A percentile compares a stretch with the other conserved stretches of the same genome.
Conservation (phyloP, 2,329 filamentous ascomycete genomes). For the Fusarium foetens region DNA sequence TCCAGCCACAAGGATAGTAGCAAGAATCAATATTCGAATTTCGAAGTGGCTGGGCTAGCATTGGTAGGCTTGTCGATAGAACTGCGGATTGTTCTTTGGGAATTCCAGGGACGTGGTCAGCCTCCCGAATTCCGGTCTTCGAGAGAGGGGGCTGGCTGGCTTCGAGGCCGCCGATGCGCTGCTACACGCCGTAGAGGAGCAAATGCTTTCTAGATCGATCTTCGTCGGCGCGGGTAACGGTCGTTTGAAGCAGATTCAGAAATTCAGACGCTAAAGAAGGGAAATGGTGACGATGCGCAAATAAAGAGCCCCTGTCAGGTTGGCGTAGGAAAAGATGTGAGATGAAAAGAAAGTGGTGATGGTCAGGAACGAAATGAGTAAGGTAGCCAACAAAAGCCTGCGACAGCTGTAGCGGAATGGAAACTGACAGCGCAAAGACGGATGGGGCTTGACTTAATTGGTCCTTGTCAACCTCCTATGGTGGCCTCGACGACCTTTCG, state of each 20-base stretch:
- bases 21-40: constrained; percentile 50
- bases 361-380: constrained; percentile 30
- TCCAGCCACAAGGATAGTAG: constrained; percentile 45
- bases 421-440: constrained; percentile 23
- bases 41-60: constrained; percentile 59
- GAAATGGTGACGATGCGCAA: constrained; percentile 36
- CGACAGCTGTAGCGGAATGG: constrained; percentile 31
- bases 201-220: constrained; percentile 27
- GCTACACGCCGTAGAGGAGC: constrained; percentile 31
- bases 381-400: constrained; percentile 20
- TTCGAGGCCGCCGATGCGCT: constrained; percentile 36
- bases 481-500: constrained; percentile 19
- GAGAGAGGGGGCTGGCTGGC: constrained; percentile 39
- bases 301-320: constrained; percentile 34
- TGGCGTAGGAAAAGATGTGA: constrained; percentile 34
- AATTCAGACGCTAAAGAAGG: constrained; percentile 19
- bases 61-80: constrained; percentile 45
- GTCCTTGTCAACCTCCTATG: constrained; percentile 30
- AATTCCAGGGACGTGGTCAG: constrained; percentile 42
- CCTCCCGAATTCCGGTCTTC: constrained; percentile 50
- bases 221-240: constrained; percentile 29
- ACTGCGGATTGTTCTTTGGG: constrained; percentile 45
- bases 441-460: constrained; percentile 26
- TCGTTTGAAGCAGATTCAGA: constrained; percentile 9
- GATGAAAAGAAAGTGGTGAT: constrained; percentile 38